These are phyloP conservation scores for Thermomyces lanuginosus DNA, from an alignment of 2,329 filamentous ascomycete genomes.

Conservation along the genomic window DNA sequence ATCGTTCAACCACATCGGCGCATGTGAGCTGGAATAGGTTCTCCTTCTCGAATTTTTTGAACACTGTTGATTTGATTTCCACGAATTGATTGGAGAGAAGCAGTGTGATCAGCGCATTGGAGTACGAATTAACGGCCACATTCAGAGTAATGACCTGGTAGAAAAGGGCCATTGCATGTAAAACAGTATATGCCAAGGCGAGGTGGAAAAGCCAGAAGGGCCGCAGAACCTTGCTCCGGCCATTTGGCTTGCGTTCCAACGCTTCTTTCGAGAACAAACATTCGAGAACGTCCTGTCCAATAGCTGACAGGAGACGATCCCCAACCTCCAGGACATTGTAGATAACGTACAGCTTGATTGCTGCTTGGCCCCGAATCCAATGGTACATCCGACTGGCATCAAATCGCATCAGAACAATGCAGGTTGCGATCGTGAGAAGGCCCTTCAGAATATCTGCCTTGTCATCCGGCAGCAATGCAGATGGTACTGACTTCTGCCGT, in stretches of 20 bases:
- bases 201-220: slow-evolving; percentile 85
- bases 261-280: slow-evolving; percentile 90
- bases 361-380: slow-evolving; percentile 85
- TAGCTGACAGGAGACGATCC: slow-evolving; percentile 73
- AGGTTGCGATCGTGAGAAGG: slow-evolving; percentile 71
- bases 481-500: slow-evolving; percentile 69
- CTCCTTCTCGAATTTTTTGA: slow-evolving; percentile 97
- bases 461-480: slow-evolving; percentile 67
- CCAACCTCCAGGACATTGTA: slow-evolving; percentile 90
- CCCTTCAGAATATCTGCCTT: slow-evolving; percentile 93
- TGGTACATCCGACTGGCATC: slow-evolving; percentile 98
- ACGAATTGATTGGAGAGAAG: slow-evolving; percentile 96
- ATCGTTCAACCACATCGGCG: slow-evolving; percentile 89
- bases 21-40: slow-evolving; percentile 94
- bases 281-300: slow-evolving; percentile 92
- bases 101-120: slow-evolving; percentile 81
- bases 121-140: slow-evolving; percentile 96
- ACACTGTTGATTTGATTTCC: slow-evolving; percentile 95
- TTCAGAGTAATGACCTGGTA: slow-evolving; percentile 97
- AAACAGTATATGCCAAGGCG: slow-evolving; percentile 70
- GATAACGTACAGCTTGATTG: slow-evolving; percentile 96
- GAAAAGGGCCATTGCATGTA: slow-evolving; percentile 76
- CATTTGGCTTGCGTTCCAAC: slow-evolving; percentile 69
- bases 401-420: slow-evolving; percentile 68
- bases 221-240: slow-evolving; percentile 75